Evolutionary conservation across 768 basidiomycete genomes (phyloP), one percentile per base, ranked within the genome.

Genomic region (Tulasnella calospora): DNA sequence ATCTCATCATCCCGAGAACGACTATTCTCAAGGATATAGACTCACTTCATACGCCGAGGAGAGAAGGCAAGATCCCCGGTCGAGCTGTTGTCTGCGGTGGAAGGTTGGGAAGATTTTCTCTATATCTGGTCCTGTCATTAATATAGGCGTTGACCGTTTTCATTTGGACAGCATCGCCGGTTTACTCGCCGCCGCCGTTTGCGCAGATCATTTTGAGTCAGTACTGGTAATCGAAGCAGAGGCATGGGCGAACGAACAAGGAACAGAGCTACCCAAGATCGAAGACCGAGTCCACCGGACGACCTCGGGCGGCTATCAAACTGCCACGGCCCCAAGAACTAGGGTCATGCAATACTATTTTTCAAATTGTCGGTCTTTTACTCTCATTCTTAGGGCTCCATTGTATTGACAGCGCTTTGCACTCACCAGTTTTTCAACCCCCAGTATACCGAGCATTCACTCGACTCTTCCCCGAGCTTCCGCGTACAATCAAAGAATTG

Each of bases 401-500:
- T 35, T 27, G 15, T 40, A 71, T 30, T 67, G 27, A 55, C 38
- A 27, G 15, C 61, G 2, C 27, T 7, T 17, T 71, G 36, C n/a
- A 46, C 9, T 40, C 17, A 2, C 30, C 71, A 78, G 77, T 71
- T 9, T 78, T 78, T 36, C 69, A 71, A 12, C 77, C 77, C 23
- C 69, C 69, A 9, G 55, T 70, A 23, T 46, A 35, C 35, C 30
- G n/a, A 23, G 69, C 40, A 8, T 51, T 78, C n/a, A 38, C 35
- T 19, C 27, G 71, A 51, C 77, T 78, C 40, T 78, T 78, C 23
- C 77, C 77, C 67, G 61, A 80, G 33, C 55, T 83, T 36, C 76
- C 81, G 35, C 61, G 79, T 44, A 81, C 81, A 1, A 23, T 51
- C 15, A 44, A 41, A 1, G 55, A 61, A 17, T 21, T 46, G 8